A percentile compares a stretch with the other conserved stretches of the same genome.
These are phyloP conservation scores for Kwoniella europaea DNA, from an alignment of 768 basidiomycete species.

Conservation along the genomic window DNA sequence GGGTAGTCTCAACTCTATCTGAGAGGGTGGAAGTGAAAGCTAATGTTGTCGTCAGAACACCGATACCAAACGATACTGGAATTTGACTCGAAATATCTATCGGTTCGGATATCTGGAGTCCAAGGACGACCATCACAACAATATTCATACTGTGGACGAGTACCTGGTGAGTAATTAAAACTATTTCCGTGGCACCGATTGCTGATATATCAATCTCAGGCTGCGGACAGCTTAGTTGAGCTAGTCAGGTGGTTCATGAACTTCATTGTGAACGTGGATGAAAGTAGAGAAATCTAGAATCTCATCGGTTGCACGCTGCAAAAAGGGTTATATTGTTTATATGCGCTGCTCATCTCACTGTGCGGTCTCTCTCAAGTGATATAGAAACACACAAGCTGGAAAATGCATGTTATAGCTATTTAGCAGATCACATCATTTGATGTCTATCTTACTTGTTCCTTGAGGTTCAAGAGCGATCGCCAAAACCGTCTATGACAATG, in stretches of 20 bases:
- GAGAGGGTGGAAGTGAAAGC: neutral
- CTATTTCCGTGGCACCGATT: too few relatives aligned
- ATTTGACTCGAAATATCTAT: conserved; percentile 53
- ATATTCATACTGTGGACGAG: conserved; percentile 59
- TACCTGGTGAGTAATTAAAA: conserved; percentile 27
- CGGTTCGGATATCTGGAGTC: conserved; percentile 40
- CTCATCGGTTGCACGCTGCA: too few relatives aligned
- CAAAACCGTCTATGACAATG: too few relatives aligned
- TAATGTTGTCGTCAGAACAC: neutral
- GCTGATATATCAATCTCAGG: conserved; percentile 10
- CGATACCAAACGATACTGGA: conserved; percentile 51
- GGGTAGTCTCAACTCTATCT: neutral
- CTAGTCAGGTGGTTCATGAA: conserved; percentile 49
- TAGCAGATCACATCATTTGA: neutral
- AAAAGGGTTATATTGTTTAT: too few relatives aligned
- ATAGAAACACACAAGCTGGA: neutral
- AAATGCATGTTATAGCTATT: too few relatives aligned
- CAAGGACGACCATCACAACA: conserved; percentile 16
- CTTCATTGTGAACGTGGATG: conserved; percentile 50
- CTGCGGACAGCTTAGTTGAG: conserved; percentile 40
- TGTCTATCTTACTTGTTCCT: neutral
- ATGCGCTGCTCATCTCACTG: too few relatives aligned
- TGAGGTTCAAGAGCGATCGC: too few relatives aligned
- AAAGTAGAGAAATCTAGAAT: conserved; percentile 37
- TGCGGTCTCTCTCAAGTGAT: neutral